These are phyloP conservation scores for Biscogniauxia sp. DNA, from an alignment of 2,329 filamentous ascomycete genomes.

Conservation along the genomic window DNA sequence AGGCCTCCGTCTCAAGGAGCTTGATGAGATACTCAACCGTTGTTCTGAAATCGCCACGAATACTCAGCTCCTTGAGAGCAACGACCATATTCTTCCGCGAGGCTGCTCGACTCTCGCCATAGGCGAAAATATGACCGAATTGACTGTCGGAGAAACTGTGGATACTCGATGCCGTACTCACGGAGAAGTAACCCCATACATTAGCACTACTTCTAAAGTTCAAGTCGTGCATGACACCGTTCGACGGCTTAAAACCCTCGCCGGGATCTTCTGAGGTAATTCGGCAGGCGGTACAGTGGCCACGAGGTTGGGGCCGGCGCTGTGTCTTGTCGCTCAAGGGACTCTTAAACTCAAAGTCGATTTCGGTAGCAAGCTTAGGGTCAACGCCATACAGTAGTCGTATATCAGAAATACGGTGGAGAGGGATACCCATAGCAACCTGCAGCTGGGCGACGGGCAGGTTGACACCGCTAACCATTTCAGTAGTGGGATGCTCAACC, in stretches of 20 bases:
- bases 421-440: conserved; percentile 96
- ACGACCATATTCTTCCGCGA: conserved; percentile 99
- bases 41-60: conserved; percentile 98
- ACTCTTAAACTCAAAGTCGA: conserved; percentile 95
- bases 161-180: conserved; percentile 92
- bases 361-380: conserved; percentile 78
- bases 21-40: conserved; percentile 99
- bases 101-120: conserved; percentile 93
- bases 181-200: conserved; percentile 99
- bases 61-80: conserved; percentile 96
- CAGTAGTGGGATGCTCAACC: conserved; percentile 98
- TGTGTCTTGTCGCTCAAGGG: conserved; percentile 81
- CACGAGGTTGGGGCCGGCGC: conserved; percentile 87
- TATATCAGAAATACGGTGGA: conserved; percentile 95
- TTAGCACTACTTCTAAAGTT: conserved; percentile 99
- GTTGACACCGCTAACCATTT: conserved; percentile 99
- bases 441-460: conserved; percentile 95
- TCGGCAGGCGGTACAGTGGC: conserved; percentile 96
- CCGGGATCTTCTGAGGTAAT: conserved; percentile 99
- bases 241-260: conserved; percentile 99
- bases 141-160: conserved; percentile 99
- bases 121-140: conserved; percentile 99
- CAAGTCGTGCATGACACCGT: conserved; percentile 97
- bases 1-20: conserved; percentile 94
- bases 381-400: conserved; percentile 94